A percentile compares a stretch with the other conserved stretches of the same genome.
These are phyloP conservation scores for Halophytophthora polymorphica DNA, from an alignment of 352 stramenopile species.

Conservation along the genomic window DNA sequence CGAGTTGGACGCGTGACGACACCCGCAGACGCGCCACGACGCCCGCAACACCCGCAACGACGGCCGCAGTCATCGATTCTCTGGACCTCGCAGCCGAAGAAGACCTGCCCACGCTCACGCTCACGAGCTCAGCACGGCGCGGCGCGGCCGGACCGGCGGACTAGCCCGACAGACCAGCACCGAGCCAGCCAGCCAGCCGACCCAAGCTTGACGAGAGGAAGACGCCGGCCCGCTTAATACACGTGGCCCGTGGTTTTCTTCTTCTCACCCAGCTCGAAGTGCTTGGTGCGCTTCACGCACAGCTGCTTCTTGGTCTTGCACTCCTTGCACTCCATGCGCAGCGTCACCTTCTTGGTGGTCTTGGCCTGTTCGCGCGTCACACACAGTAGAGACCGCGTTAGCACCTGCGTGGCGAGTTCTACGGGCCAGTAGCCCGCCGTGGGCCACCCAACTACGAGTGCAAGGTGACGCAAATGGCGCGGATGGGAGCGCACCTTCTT, in stretches of 20 bases:
- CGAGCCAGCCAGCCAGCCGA: conserved; percentile 8
- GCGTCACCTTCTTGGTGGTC: conserved; percentile 96
- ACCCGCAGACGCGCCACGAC: conserved; percentile 5
- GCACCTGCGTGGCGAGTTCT: too few species aligned
- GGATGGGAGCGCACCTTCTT: conserved; percentile 89
- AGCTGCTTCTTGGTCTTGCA: conserved; percentile 99
- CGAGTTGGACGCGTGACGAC: conserved; percentile 15
- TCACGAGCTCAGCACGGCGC: too few species aligned
- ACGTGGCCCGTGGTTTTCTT: conserved; percentile 96
- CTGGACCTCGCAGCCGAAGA: too few species aligned
- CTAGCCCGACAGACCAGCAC: too few species aligned
- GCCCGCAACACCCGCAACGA: conserved; percentile 8
- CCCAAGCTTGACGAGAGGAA: conserved; percentile 7
- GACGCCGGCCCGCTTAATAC: conserved; percentile 87
- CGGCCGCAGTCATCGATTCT: background rate
- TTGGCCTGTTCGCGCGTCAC: conserved; percentile 95
- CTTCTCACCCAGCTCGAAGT: conserved; percentile 99
- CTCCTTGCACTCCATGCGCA: conserved; percentile 99
- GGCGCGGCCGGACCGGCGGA: too few species aligned
- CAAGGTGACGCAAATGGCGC: background rate
- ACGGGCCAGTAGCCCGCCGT: too few species aligned
- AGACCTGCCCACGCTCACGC: too few species aligned
- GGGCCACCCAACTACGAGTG: background rate
- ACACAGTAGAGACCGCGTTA: too few species aligned
- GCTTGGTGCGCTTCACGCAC: conserved; percentile 99